Base-by-base conservation (phyloP, 1,139 yeast species). In the Arxiozyma slooffiae region DNA sequence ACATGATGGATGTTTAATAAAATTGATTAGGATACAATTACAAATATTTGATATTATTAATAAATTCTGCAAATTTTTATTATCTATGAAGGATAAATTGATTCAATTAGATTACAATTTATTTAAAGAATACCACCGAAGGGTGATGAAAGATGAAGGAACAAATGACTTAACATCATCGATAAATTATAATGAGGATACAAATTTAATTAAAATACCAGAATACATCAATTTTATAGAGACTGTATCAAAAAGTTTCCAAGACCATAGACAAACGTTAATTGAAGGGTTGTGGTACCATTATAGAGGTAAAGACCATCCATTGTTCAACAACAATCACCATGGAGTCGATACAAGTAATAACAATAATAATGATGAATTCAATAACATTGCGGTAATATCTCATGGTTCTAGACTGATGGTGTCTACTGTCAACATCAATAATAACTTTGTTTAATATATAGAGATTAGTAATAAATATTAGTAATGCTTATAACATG, bases 381-480 rank as follows among this genome's bases (percentile, higher is more conserved):
- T 14, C 14, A 44, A 16, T 22, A 37, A 37, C 18, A 39, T 38
- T 39, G 37, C 26, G 4, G 41, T 45, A 18, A 20, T 42, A 9
- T 24, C 45, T 17, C 45, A 42, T 34, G 45, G 45, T 5, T 34
- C 45, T 14, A 37, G 53, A 17, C 20, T 42, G n/a, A 42, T 42
- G 14, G 17, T 11, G 7, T 42, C 61, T 41, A 75, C 75, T 41
- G 73, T 77, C 7, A 42, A 42, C 16, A 18, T 42, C 3, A 24
- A 3, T 72, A n/a, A n/a, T n/a, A n/a, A n/a, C n/a, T n/a, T n/a
- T n/a, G n/a, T n/a, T n/a, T n/a, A n/a, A n/a, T n/a, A n/a, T n/a
- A n/a, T n/a, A n/a, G n/a, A n/a, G n/a, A n/a, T n/a, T n/a, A n/a
- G n/a, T n/a, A n/a, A n/a, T n/a, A n/a, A n/a, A n/a, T n/a, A n/a